Percentiles rank a stretch among this genome's conserved stretches.
Evolutionary conservation across 169 alveolate species (phyloP).

Genomic region (Cryptosporidium canis): DNA sequence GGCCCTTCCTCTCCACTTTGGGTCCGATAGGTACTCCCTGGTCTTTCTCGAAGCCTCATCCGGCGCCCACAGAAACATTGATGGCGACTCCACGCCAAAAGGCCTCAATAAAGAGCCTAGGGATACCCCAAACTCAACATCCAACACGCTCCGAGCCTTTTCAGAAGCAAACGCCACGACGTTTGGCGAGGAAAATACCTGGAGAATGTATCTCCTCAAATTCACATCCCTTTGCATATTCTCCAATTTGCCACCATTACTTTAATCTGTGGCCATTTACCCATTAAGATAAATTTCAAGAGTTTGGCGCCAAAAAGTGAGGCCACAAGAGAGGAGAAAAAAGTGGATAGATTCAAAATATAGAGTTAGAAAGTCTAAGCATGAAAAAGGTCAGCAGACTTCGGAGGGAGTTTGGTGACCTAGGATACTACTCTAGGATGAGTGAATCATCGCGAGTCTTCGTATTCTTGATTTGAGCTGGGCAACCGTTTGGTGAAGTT

Average conservation of each 20-base stretch:
- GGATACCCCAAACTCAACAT: slow-evolving; percentile 37
- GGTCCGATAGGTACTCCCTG: background rate
- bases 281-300: background rate
- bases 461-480: slow-evolving; percentile 28
- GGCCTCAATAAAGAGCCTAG: slow-evolving; percentile 38
- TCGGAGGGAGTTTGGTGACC: background rate
- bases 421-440: background rate
- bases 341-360: background rate
- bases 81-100: slow-evolving; percentile 30
- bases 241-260: background rate
- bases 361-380: background rate
- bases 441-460: slow-evolving; percentile 43
- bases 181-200: slow-evolving; percentile 26
- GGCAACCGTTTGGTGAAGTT: background rate
- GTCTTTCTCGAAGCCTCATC: background rate
- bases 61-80: slow-evolving; percentile 47
- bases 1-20: slow-evolving; percentile 1
- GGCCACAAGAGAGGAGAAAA: background rate
- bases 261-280: background rate
- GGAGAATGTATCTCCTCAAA: slow-evolving; percentile 25
- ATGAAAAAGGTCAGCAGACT: background rate
- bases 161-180: slow-evolving; percentile 48
- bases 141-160: slow-evolving; percentile 12
- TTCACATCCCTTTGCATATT: slow-evolving; percentile 39
- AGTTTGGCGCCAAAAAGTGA: slow-evolving; percentile 34